phyloP scores from a whole-genome alignment of 768 basidiomycete genomes.

The Xanthoconium purpureum region DNA sequence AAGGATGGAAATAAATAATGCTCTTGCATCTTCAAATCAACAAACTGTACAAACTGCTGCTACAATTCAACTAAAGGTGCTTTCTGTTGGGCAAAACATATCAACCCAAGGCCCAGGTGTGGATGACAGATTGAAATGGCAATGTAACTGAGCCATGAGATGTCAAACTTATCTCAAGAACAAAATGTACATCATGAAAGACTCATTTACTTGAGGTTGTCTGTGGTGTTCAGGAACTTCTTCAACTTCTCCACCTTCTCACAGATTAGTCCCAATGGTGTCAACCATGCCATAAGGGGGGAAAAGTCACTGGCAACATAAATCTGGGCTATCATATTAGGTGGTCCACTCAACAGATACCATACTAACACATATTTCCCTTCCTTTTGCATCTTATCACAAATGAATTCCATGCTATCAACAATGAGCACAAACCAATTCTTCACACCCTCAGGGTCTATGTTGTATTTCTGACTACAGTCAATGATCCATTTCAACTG shows the following conservation, averaged over 20 bases:
- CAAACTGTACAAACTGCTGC: too few relatives aligned
- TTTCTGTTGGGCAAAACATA: too few relatives aligned
- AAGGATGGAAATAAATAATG: too few relatives aligned
- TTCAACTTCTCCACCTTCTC: neutral
- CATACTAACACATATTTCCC: neutral
- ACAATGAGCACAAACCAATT: neutral
- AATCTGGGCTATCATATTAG: neutral
- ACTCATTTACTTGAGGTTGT: neutral
- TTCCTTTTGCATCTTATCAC: neutral
- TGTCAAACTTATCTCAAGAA: neutral
- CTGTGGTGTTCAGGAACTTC: neutral
- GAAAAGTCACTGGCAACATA: neutral
- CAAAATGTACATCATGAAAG: neutral
- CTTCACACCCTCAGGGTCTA: neutral
- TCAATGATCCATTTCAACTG: neutral
- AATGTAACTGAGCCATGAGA: neutral
- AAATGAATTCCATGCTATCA: neutral
- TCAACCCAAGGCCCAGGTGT: too few relatives aligned
- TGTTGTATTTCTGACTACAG: neutral
- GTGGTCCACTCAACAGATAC: accelerated
- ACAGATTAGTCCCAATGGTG: neutral
- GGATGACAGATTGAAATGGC: too few relatives aligned
- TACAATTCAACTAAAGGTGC: too few relatives aligned
- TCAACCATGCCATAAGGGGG: neutral
- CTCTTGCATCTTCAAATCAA: too few relatives aligned